Evolutionary conservation across 805 yeast species (phyloP).

Genomic region (Starmerella vitae): DNA sequence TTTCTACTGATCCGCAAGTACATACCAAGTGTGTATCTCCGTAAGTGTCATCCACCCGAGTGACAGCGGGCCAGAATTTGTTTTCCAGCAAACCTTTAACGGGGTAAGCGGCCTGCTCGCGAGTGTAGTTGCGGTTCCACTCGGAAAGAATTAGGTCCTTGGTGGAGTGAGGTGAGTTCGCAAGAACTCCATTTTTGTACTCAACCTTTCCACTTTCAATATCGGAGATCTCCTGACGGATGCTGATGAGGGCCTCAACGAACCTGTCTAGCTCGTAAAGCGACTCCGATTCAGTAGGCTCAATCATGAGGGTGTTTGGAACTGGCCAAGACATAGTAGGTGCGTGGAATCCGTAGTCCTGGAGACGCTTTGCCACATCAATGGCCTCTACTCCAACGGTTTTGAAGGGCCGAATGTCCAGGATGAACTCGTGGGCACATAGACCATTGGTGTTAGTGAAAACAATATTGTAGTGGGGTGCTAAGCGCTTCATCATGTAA

Average conservation of each 20-base stretch:
- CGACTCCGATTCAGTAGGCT: slow-evolving; percentile 94
- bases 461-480: slow-evolving; percentile 57
- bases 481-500: slow-evolving; percentile 76
- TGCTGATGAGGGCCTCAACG: slow-evolving; percentile 71
- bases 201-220: slow-evolving; percentile 51
- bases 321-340: slow-evolving; percentile 99
- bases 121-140: slow-evolving; percentile 83
- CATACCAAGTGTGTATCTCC: slow-evolving; percentile 89
- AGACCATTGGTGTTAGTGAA: slow-evolving; percentile 55
- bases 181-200: slow-evolving; percentile 49
- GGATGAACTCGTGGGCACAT: slow-evolving; percentile 93
- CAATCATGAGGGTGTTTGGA: slow-evolving; percentile 93
- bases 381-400: slow-evolving; percentile 75
- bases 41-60: slow-evolving; percentile 85
- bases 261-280: slow-evolving; percentile 80
- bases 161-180: slow-evolving; percentile 85
- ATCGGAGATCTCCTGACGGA: slow-evolving; percentile 67
- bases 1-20: slow-evolving; percentile 46
- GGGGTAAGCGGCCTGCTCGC: slow-evolving; percentile 91
- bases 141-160: slow-evolving; percentile 58
- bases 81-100: slow-evolving; percentile 53
- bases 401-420: slow-evolving; percentile 80
- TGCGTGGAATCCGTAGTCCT: slow-evolving; percentile 97
- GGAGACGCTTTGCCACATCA: slow-evolving; percentile 91
- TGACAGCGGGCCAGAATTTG: slow-evolving; percentile 92